Evolutionary conservation across 139 green algal genomes (phyloP).

Genomic region (Chlorella ohadii): DNA sequence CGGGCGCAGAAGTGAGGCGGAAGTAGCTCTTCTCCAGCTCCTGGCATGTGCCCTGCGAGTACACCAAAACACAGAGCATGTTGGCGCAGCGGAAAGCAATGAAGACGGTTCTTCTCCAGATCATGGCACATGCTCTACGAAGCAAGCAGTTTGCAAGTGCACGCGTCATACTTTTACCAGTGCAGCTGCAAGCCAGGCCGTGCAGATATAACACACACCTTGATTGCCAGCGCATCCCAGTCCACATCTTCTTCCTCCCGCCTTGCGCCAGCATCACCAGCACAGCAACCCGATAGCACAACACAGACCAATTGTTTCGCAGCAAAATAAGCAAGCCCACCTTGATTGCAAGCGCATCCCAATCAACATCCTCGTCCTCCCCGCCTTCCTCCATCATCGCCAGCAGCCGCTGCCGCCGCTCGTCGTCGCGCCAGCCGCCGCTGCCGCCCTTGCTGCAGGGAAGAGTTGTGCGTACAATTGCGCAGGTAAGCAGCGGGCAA

Average conservation of each 20-base stretch:
- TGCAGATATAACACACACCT: slow-evolving; percentile 25
- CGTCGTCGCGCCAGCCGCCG: neutral
- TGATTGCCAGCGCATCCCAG: slow-evolving; percentile 55
- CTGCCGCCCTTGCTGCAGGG: neutral
- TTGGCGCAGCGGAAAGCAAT: no score
- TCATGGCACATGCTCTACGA: no score
- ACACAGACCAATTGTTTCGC: no score
- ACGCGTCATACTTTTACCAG: no score
- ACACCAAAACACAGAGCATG: neutral
- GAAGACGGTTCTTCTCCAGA: no score
- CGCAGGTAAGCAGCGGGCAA: no score
- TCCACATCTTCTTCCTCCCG: slow-evolving; percentile 28
- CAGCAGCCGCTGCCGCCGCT: slow-evolving; percentile 21
- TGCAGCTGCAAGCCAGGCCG: no score
- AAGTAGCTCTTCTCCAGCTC: slow-evolving; percentile 92
- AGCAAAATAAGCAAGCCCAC: no score
- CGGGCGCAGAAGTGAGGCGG: slow-evolving; percentile 79
- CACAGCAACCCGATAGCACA: no score
- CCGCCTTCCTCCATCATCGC: slow-evolving; percentile 28
- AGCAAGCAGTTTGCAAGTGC: no score
- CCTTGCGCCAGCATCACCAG: slow-evolving; percentile 22
- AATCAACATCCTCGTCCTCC: slow-evolving; percentile 39
- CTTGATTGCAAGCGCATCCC: slow-evolving; percentile 53
- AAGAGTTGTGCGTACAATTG: neutral
- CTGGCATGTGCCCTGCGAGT: slow-evolving; percentile 69